phyloP scores from a whole-genome alignment of 2,329 filamentous ascomycete species.

The Lanzia echinophila region DNA sequence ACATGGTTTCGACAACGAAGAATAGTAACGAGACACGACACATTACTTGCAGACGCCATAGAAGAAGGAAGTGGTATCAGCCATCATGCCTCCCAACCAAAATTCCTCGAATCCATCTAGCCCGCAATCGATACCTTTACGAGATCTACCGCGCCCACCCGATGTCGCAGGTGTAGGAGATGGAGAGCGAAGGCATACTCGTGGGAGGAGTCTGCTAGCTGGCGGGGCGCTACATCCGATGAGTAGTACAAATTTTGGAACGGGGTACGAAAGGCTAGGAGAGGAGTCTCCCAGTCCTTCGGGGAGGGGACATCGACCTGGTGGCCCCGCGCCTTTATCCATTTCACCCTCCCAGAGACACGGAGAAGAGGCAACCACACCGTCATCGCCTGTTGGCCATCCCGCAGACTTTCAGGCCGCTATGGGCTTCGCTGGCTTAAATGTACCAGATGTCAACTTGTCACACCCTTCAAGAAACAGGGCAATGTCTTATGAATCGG shows the following conservation, averaged over 20 bases:
- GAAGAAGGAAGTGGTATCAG: constrained; percentile 15
- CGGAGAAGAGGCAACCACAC: constrained; percentile 19
- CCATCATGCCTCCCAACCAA: constrained; percentile 42
- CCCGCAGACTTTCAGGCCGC: constrained; percentile 28
- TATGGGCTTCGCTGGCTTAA: constrained; percentile 31
- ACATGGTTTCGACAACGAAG: constrained; percentile 2
- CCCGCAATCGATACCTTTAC: constrained; percentile 63
- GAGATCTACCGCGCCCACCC: constrained; percentile 45
- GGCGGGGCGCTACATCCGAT: constrained; percentile 21
- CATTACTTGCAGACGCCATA: not conserved
- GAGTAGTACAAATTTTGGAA: constrained; percentile 17
- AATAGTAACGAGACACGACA: constrained; percentile 4
- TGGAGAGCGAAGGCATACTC: constrained; percentile 22
- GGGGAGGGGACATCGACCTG: constrained; percentile 13
- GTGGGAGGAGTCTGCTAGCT: constrained; percentile 29
- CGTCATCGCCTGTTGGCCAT: constrained; percentile 26
- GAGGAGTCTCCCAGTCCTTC: constrained; percentile 26
- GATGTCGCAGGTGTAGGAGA: constrained; percentile 24
- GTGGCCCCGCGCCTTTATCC: constrained; percentile 11
- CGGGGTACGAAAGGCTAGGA: constrained; percentile 28
- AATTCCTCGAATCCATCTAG: constrained; percentile 37
- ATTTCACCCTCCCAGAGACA: constrained; percentile 5
- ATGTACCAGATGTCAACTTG: constrained; percentile 28
- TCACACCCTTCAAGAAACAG: constrained; percentile 23
- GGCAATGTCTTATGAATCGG: constrained; percentile 23